Base-by-base conservation (phyloP, 2,329 filamentous ascomycete species). In the Phialemoniopsis sp. region DNA sequence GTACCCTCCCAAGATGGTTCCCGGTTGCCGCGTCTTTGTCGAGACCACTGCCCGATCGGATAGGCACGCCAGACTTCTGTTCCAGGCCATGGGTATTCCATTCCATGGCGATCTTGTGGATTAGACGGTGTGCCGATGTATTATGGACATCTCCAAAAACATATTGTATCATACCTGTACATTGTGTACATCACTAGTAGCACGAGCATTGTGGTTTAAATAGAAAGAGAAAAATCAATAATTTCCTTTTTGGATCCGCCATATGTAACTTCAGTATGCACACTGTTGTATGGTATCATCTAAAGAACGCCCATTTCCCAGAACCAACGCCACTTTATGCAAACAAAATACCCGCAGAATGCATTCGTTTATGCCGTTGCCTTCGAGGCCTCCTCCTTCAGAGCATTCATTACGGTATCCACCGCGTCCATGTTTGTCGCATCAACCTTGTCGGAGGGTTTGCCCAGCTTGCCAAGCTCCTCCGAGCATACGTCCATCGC, bases 381-480 rank as follows among this genome's bases (percentile, higher is more conserved):
- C 53, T 68, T 72, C 4, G 33, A 21, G 3, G 46, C 37, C 2
- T 41, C 41, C 36, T 79, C 72, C 52, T 76, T 79, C 44, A 95
- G 64, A 28, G 69, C 76, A 37, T 78, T 70, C 58, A 95, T 88
- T 36, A 95, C 66, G 21, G 62, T 68, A 61, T 96, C 88, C 31
- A 95, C 81, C 8, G 80, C 82, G 38, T 89, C 86, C 93, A 97
- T 97, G 60, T 96, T 82, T 15, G 66, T 70, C 0, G 91, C 89
- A 56, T 95, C 86, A n/a, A 91, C 66, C 50, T 80, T 81, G 14
- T 61, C 44, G 14, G 36, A 39, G 43, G 37, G 41, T 2, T 80
- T 75, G 36, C 80, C 77, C 35, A 68, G 62, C 52, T 78, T 77
- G 15, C 61, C 63, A 54, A 86, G 65, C 53, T 84, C 76, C 29